phyloP scores from a whole-genome alignment of 2,329 filamentous ascomycete genomes.

The Clarireedia paspali region DNA sequence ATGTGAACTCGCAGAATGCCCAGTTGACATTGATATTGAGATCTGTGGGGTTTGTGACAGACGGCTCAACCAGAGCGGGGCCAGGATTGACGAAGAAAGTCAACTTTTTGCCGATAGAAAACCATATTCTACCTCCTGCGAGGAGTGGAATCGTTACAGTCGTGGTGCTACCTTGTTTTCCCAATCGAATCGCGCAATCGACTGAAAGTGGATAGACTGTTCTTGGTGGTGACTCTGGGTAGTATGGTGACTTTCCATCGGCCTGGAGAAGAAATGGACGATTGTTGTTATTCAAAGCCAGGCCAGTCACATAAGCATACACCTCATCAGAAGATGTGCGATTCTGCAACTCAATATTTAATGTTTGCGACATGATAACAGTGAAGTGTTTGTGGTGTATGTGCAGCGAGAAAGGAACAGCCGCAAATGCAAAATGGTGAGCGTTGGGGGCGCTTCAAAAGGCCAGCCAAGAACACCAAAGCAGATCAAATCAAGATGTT shows the following conservation, averaged over 20 bases:
- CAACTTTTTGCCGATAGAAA: conserved; percentile 51
- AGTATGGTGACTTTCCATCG: conserved; percentile 60
- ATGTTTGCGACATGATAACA: conserved; percentile 15
- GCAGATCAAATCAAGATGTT: too few species aligned
- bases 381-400: background rate
- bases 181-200: conserved; percentile 57
- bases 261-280: conserved; percentile 54
- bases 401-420: background rate
- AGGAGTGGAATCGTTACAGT: conserved; percentile 61
- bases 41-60: conserved; percentile 58
- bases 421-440: too few species aligned
- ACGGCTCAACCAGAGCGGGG: conserved; percentile 67
- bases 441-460: too few species aligned
- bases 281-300: conserved; percentile 50
- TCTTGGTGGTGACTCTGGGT: conserved; percentile 49
- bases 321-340: conserved; percentile 51
- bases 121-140: conserved; percentile 66
- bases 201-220: conserved; percentile 43
- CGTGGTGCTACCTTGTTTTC: conserved; percentile 49
- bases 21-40: conserved; percentile 54
- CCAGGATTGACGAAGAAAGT: conserved; percentile 62
- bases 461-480: too few species aligned
- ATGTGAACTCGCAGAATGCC: conserved; percentile 65
- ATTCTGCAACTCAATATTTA: conserved; percentile 59
- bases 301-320: conserved; percentile 66